A percentile compares a stretch with the other conserved stretches of the same genome.
Conservation (phyloP, 2,329 filamentous ascomycete species). For the Alternaria viburni region DNA sequence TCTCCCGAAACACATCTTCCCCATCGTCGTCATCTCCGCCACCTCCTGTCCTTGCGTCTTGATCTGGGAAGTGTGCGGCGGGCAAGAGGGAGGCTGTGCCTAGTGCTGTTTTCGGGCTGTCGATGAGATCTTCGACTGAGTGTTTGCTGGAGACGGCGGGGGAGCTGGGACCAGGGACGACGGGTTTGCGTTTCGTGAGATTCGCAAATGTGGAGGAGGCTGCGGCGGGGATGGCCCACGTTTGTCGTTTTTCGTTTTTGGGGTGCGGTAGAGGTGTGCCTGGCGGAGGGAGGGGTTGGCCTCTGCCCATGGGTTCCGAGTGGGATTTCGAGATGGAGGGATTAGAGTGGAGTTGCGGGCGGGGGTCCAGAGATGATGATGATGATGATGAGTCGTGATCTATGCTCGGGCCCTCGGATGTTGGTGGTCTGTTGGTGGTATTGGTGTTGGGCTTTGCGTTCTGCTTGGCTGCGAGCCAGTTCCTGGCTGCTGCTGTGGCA, state of each 20-base stretch:
- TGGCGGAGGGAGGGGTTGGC: slow-evolving; percentile 80
- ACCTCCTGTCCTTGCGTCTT: not conserved
- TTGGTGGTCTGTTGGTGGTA: slow-evolving; percentile 13
- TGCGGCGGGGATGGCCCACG: slow-evolving; percentile 58
- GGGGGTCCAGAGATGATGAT: slow-evolving; percentile 1
- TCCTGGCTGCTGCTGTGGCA: slow-evolving; percentile 64
- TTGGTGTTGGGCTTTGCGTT: slow-evolving; percentile 28
- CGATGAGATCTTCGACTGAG: slow-evolving; percentile 14
- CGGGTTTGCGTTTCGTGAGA: slow-evolving; percentile 69
- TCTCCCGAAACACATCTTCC: slow-evolving; percentile 17
- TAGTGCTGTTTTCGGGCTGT: slow-evolving; percentile 1
- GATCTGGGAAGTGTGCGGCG: slow-evolving; percentile 6
- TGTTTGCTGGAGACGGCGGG: slow-evolving; percentile 5
- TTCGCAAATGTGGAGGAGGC: slow-evolving; percentile 40
- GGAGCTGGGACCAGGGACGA: slow-evolving; percentile 33
- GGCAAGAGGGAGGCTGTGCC: slow-evolving; percentile 8
- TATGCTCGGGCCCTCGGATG: slow-evolving; percentile 17
- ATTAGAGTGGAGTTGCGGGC: slow-evolving; percentile 6
- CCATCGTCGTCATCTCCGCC: slow-evolving; percentile 6
- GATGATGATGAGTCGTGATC: slow-evolving; percentile 7
- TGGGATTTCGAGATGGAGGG: slow-evolving; percentile 33
- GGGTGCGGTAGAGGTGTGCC: slow-evolving; percentile 78
- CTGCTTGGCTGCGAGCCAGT: slow-evolving; percentile 62
- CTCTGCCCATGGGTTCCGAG: slow-evolving; percentile 79
- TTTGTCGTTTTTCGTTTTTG: slow-evolving; percentile 60